phyloP scores from a whole-genome alignment of 768 basidiomycete species.

The Tubosaeta sp. region DNA sequence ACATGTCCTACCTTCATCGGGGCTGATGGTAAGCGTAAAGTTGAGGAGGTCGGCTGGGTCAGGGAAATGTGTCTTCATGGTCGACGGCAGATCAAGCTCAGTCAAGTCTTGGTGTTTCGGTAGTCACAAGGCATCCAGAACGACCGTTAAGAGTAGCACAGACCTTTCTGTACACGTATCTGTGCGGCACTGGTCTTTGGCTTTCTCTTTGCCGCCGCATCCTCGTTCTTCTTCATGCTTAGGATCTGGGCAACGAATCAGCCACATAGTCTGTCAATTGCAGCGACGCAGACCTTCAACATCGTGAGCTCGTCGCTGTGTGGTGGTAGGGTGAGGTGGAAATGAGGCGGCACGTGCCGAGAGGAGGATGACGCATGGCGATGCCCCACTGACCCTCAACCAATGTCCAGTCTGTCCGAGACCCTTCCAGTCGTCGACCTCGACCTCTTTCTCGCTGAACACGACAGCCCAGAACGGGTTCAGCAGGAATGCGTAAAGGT shows the following conservation, averaged over 20 bases:
- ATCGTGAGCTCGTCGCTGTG: conserved; percentile 24
- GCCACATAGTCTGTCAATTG: not conserved
- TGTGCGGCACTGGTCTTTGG: conserved; percentile 98
- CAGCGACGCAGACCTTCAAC: conserved; percentile 38
- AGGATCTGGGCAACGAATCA: conserved; percentile 65
- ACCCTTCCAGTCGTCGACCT: conserved; percentile 75
- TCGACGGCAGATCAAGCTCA: conserved; percentile 91
- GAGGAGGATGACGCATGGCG: not conserved
- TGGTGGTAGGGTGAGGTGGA: conserved; percentile 19
- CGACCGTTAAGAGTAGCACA: conserved; percentile 1
- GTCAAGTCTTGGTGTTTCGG: conserved; percentile 67
- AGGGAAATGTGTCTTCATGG: conserved; percentile 94
- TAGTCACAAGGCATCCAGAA: conserved; percentile 2
- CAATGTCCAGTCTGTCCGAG: conserved; percentile 36
- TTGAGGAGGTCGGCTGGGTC: conserved; percentile 94
- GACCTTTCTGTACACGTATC: conserved; percentile 99
- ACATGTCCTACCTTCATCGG: conserved; percentile 78
- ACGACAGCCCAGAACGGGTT: conserved; percentile 43
- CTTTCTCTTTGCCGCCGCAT: conserved; percentile 95
- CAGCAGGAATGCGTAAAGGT: conserved; percentile 67
- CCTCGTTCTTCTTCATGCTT: conserved; percentile 99
- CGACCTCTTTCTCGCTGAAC: conserved; percentile 57
- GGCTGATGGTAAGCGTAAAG: conserved; percentile 91
- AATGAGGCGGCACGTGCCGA: conserved; percentile 31
- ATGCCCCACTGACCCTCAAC: conserved; percentile 8